Evolutionary conservation across 176 grass and related monocot genomes (phyloP).

Genomic region (Chloris gayana): DNA sequence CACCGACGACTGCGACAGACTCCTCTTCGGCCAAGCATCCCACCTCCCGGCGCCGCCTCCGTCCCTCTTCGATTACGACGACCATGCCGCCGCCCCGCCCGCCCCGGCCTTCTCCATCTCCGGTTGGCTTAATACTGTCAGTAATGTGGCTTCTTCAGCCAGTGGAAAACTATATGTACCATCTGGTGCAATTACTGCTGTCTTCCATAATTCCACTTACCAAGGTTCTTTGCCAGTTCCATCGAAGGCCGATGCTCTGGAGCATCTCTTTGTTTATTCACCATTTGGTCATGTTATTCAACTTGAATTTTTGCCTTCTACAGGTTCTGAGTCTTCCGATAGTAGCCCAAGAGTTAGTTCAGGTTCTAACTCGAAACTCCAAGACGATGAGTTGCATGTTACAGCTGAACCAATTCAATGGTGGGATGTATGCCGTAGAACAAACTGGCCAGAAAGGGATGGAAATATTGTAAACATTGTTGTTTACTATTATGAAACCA

Average conservation of each 20-base stretch:
- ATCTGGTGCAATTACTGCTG: constrained; percentile 80
- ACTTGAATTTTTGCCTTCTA: constrained; percentile 88
- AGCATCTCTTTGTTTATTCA: constrained; percentile 97
- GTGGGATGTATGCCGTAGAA: constrained; percentile 99
- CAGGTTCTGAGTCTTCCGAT: constrained; percentile 61
- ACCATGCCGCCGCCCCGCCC: not conserved
- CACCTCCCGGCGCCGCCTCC: too few species aligned
- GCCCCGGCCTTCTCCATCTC: constrained; percentile 48
- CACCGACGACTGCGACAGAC: too few species aligned
- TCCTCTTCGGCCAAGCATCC: too few species aligned
- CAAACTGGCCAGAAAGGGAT: constrained; percentile 92
- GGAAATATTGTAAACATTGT: constrained; percentile 70
- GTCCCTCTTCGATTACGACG: too few species aligned
- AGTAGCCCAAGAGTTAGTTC: constrained; percentile 64
- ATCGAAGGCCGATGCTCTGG: constrained; percentile 77
- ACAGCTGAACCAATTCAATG: constrained; percentile 95
- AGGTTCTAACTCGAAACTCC: constrained; percentile 58
- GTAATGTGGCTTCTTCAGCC: constrained; percentile 90
- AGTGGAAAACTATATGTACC: constrained; percentile 77
- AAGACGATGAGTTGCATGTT: constrained; percentile 95
- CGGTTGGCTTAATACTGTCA: constrained; percentile 98
- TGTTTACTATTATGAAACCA: too few species aligned
- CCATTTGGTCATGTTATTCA: constrained; percentile 98
- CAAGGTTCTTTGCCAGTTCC: constrained; percentile 52
- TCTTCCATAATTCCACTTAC: constrained; percentile 89